phyloP scores from a whole-genome alignment of 345 rosid species.

The Brassica rapa region DNA sequence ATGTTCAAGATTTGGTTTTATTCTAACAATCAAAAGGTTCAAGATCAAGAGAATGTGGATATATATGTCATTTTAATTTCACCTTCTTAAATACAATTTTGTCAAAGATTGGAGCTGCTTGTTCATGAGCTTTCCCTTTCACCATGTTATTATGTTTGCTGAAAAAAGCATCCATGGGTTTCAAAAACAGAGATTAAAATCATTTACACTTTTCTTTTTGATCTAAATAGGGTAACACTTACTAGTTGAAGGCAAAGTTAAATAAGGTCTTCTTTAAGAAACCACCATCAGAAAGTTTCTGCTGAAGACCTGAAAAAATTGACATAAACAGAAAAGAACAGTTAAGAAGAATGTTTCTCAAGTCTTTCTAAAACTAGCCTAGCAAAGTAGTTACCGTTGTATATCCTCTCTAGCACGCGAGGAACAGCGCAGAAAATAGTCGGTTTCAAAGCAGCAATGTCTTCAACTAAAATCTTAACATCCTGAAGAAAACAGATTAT shows the following conservation, averaged over 20 bases:
- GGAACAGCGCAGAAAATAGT: slow-evolving; percentile 96
- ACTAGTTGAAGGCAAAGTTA: slow-evolving; percentile 72
- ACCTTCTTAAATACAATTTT: slow-evolving; percentile 90
- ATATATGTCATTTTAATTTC: not conserved
- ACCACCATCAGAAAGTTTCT: slow-evolving; percentile 79
- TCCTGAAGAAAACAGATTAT: slow-evolving; percentile 54
- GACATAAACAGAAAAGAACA: slow-evolving; percentile 13
- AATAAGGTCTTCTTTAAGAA: slow-evolving; percentile 60
- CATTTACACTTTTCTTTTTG: not conserved
- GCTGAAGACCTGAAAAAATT: slow-evolving; percentile 52
- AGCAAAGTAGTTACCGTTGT: slow-evolving; percentile 56
- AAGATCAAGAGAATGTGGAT: not conserved
- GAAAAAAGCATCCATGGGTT: slow-evolving; percentile 21
- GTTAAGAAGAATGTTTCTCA: not conserved
- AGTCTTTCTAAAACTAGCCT: not conserved
- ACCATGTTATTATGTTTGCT: slow-evolving; percentile 72
- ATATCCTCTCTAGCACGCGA: slow-evolving; percentile 85
- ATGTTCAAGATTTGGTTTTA: not conserved
- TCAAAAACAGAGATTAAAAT: slow-evolving; percentile 1
- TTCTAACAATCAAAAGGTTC: not conserved
- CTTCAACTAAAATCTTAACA: slow-evolving; percentile 82
- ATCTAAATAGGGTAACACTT: slow-evolving; percentile 40
- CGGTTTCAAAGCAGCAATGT: slow-evolving; percentile 86
- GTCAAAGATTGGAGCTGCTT: slow-evolving; percentile 87
- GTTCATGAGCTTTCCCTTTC: slow-evolving; percentile 60